Evolutionary conservation across 768 basidiomycete species (phyloP), one percentile per base, ranked within the genome.

Genomic region (Russula earlei): DNA sequence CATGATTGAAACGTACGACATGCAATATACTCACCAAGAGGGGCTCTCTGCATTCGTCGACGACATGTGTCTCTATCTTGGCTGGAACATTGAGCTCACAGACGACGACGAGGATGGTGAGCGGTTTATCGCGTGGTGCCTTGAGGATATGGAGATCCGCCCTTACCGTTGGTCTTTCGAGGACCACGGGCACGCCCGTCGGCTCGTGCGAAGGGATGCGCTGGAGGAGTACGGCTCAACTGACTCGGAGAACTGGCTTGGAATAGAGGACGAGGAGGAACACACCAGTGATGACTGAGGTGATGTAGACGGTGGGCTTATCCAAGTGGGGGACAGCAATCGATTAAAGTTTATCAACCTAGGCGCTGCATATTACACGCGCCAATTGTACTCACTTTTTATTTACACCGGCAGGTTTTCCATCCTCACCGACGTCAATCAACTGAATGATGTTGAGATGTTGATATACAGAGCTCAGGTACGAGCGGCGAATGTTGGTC

Each of bases 61-160:
- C 24, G 69, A 64, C 15, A 70, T 74, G 63, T 71, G 76, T 25
- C 64, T 87, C 9, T 82, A 74, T 59, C 73, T 88, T 5, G 86
- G 86, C 5, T 88, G 83, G 83, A 87, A 85, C 60, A 75, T 87
- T 52, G 61, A 68, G 19, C 67, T 83, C 45, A 74, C 69, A 36
- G 66, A 67, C 7, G 71, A 70, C 40, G 77, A 78, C 60, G 67
- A 69, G 10, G 66, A 65, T 19, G 77, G 77, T 19, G 69, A 70
- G 20, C 55, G 60, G 40, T 78, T 67, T 62, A 73, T 78, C 66
- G 70, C 67, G 20, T 70, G 71, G 65, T 63, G 74, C 36, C 50
- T 65, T n/a, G 65, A 65, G 6, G 75, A 78, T 54, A 71, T 79
- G 54, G 66, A 62, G 14, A 68, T 69, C 38, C 67, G 70, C 20